Evolutionary conservation across 305 asterid species (phyloP), one percentile per base, ranked within the genome.

Genomic region (Fraxinus velutina): DNA sequence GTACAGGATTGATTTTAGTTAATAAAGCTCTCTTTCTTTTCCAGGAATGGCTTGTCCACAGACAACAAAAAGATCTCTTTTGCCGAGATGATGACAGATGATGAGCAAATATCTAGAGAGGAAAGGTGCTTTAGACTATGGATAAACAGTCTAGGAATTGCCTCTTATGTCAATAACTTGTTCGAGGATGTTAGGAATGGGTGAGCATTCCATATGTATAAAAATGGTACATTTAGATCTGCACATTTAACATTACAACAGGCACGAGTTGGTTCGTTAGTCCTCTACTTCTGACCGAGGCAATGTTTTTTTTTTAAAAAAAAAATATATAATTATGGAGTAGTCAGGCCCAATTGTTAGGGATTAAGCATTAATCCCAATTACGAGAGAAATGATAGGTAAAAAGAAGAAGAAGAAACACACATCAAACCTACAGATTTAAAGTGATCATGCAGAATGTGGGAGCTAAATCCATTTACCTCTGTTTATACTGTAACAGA

Each of bases 101-200:
- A 95, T 52, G 98, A 91, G 84, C 89, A 82, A 80, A 92, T 93
- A 81, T 93, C 99, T 15, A 87, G 99, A 88, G 99, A 95, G 86
- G 98, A 95, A 86, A 93, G 99, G 87, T 93, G 99, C 88, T 95
- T 93, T 81, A 95, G 98, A 37, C 89, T 95, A 79, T 95, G 99
- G 99, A 93, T 95, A 89, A 95, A 95, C 86, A 95, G 99, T 88
- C 86, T 95, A 73, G 99, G 99, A 73, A 93, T 89, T 80, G 34
- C 71, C 80, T 87, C 97, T 73, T 95, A 93, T 77, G 89, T 95
- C 80, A 95, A 93, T 82, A 95, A 95, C 86, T 90, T 95, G 84
- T 95, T 95, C 78, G 99, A 95, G 87, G 99, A 95, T 80, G 99
- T 93, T 66, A 91, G 97, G 88, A 93, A 91, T 88, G 99, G 99